Base-by-base conservation (phyloP, 441 rosid species). In the Syzygium malaccense region DNA sequence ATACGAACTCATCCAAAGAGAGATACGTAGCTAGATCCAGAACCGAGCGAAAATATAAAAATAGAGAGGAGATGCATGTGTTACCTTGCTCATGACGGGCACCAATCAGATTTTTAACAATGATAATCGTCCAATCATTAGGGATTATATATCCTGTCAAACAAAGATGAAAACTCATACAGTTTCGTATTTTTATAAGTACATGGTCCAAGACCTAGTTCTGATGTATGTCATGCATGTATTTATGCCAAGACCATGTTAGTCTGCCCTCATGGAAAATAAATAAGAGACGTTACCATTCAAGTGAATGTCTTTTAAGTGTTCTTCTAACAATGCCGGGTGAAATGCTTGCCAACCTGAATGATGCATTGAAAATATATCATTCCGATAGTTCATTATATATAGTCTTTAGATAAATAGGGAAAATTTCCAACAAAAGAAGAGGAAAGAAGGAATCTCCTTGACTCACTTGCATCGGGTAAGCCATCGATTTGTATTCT, bases 131-230 rank as follows among this genome's bases (percentile, higher is more conserved):
- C 94, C 94, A 93, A 2, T 92, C 95, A 86, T 89, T 62, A n/a
- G 94, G 94, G 75, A 93, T 93, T 49, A 88, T 92, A 55, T 92
- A 94, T 48, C 93, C 93, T 93, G 86, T 53, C 55, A 53, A 53
- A 53, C 55, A 53, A 53, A 53, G 18, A 53, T 53, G 18, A 6
- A 14, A 53, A 53, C 5, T 53, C 55, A 53, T 53, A 53, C 18
- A 14, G 55, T 53, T 14, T 53, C 55, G 55, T 14, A 17, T 53
- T 53, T 17, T 53, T 37, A 37, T 37, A 37, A 37, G 56, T 15
- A 53, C 55, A 15, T 14, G 15, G 55, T 53, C 55, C 15, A 53
- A 53, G 55, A 14, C 55, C 55, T 53, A 53, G 55, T 53, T 53
- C 55, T 53, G 55, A 53, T 53, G 55, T 14, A 53, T 53, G 55